Base-by-base conservation (phyloP, 1,284 basidiomycete genomes). In the Leccinum fallax region DNA sequence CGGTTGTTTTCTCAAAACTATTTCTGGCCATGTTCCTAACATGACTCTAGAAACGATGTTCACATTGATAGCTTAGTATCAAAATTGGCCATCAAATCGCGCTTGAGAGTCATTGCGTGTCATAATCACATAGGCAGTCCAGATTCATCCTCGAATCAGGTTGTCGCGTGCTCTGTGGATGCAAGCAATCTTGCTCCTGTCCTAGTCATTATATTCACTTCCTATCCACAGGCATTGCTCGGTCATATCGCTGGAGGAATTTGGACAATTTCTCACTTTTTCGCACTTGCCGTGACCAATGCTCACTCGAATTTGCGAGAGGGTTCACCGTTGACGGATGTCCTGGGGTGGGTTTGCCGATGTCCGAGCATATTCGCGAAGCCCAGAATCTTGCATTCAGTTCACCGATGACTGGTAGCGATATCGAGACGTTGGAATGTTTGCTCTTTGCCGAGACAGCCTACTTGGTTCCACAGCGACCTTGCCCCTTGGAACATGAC, bases 331-430 rank as follows among this genome's bases (percentile, higher is more conserved):
- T 72, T 84, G 53, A 69, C 77, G 49, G 77, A 78, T 61, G 66
- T 83, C 48, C 80, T 83, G 76, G 72, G 75, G 36, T 76, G 81
- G 61, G 81, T 81, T 63, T 83, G 81, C 69, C 74, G 72, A 54
- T 68, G 76, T 40, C 71, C 76, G n/a, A 75, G 77, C 59, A 62
- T 69, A 36, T 64, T 72, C 53, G 69, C 69, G 16, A 76, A 76
- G 36, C 84, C 85, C 15, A 79, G 75, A 32, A 70, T 86, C 75
- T 86, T 59, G 80, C 78, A 9, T 65, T 81, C 53, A 73, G 78
- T 49, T 71, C 71, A 19, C 71, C 76, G 30, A 66, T 76, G 53
- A 63, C 59, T 15, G 55, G 55, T 28, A 49, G 73, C 43, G 75
- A 77, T 55, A 76, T 79, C 65, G 65, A 78, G 26, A 73, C 74